phyloP scores from a whole-genome alignment of 1,284 basidiomycete genomes.

The Mycena citricolor region DNA sequence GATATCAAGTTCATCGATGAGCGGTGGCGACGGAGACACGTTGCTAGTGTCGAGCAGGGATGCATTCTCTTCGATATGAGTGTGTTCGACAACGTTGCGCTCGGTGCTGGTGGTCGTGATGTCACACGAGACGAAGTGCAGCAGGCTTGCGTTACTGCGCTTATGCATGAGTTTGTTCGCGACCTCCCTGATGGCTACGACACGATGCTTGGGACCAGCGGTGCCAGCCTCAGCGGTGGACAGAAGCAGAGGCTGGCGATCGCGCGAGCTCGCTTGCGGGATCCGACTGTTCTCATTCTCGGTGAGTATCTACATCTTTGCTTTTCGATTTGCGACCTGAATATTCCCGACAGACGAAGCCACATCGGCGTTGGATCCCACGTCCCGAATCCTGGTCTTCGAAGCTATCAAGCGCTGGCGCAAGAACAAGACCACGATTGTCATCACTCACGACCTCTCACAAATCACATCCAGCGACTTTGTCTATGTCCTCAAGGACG shows the following conservation, averaged over 20 bases:
- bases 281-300: slow-evolving; percentile 90
- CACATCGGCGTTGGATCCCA: slow-evolving; percentile 91
- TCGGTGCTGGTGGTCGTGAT: slow-evolving; percentile 63
- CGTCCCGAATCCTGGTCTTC: slow-evolving; percentile 85
- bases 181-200: slow-evolving; percentile 89
- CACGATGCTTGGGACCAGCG: slow-evolving; percentile 74
- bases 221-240: slow-evolving; percentile 84
- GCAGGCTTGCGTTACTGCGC: slow-evolving; percentile 80
- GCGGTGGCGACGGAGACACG: slow-evolving; percentile 69
- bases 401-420: slow-evolving; percentile 87
- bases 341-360: slow-evolving; percentile 85
- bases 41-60: slow-evolving; percentile 82
- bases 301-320: slow-evolving; percentile 53
- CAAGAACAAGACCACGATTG: slow-evolving; percentile 84
- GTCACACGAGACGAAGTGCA: slow-evolving; percentile 74
- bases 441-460: slow-evolving; percentile 94
- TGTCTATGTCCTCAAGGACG: slow-evolving; percentile 88
- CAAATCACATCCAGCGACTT: slow-evolving; percentile 82
- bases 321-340: slow-evolving; percentile 4
- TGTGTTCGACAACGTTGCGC: slow-evolving; percentile 88
- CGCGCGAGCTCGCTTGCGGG: slow-evolving; percentile 82
- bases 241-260: slow-evolving; percentile 93
- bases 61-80: slow-evolving; percentile 73
- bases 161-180: slow-evolving; percentile 86
- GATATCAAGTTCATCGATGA: slow-evolving; percentile 75